Base-by-base conservation (phyloP, 305 asterid species). In the Plantago coronopus region DNA sequence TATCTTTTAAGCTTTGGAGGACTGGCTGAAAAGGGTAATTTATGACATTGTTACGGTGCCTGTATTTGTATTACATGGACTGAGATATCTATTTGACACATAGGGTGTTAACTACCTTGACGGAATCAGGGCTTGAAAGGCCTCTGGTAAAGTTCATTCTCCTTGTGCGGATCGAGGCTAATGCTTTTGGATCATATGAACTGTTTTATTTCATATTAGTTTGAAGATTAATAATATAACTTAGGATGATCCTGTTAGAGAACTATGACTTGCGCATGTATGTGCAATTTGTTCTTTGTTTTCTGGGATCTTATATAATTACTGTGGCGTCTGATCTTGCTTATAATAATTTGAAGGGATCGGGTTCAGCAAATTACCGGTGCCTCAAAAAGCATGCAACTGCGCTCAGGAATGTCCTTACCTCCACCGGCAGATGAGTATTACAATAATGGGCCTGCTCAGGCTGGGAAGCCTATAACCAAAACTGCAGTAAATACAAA, bases 391-490 rank as follows among this genome's bases (percentile, higher is more conserved):
- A 73, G 81, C 70, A 73, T 25, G 68, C 97, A 87, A 70, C 79
- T 81, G 67, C 89, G 88, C 61, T 76, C 88, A 46, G 99, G 99
- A 71, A 89, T 61, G 75, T 79, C 77, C 56, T 74, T 93, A 62
- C 99, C 99, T 66, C 85, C 99, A 27, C 89, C 99, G 17, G 86
- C 76, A 70, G 97, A 93, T 74, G 95, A 86, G 40, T 83, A 78
- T 75, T 76, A 69, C 84, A 78, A 67, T 81, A 83, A 69, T 69
- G 66, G 73, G 79, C 62, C 86, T 44, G 66, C 80, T 31, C 72
- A 83, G 66, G 58, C 85, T 18, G 84, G 69, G 54, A 85, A 80
- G 80, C 83, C 89, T 70, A 49, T 69, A 50, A 64, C 67, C 72
- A 83, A 78, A 79, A 63, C 72, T 72, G 63, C 78, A 63, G 58